phyloP scores from a whole-genome alignment of 257 asterid genomes.

The Petunia secreta region DNA sequence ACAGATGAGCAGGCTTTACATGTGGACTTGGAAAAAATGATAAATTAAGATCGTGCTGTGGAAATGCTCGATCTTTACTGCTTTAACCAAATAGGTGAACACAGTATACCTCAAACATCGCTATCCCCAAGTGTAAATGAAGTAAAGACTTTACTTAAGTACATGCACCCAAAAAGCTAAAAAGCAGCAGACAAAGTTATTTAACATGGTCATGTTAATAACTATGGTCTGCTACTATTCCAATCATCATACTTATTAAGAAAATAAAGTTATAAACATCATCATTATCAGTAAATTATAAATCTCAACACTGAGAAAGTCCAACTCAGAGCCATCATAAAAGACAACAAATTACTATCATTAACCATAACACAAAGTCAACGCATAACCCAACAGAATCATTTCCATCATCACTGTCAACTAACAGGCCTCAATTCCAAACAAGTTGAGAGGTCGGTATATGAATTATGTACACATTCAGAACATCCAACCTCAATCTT shows the following conservation, averaged over 20 bases:
- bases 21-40: constrained; percentile 3
- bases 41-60: neutral
- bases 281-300: constrained; percentile 24
- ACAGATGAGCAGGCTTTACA: neutral
- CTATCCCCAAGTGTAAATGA: neutral
- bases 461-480: neutral
- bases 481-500: constrained; percentile 13
- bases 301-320: constrained; percentile 9
- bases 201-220: too few species aligned
- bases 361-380: neutral
- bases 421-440: neutral
- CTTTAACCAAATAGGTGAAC: constrained; percentile 14
- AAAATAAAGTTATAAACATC: constrained; percentile 2
- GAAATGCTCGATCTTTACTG: neutral
- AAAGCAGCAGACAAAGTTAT: constrained; percentile 7
- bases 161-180: constrained; percentile 1
- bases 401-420: constrained; percentile 25
- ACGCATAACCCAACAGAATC: constrained; percentile 30
- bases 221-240: too few species aligned
- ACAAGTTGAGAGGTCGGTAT: neutral
- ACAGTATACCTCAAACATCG: constrained; percentile 6
- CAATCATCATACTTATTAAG: too few species aligned
- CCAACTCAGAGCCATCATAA: neutral
- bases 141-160: neutral
- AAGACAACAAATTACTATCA: constrained; percentile 1